Base-by-base conservation (phyloP, 2,329 filamentous ascomycete species). In the Claviceps sp. region DNA sequence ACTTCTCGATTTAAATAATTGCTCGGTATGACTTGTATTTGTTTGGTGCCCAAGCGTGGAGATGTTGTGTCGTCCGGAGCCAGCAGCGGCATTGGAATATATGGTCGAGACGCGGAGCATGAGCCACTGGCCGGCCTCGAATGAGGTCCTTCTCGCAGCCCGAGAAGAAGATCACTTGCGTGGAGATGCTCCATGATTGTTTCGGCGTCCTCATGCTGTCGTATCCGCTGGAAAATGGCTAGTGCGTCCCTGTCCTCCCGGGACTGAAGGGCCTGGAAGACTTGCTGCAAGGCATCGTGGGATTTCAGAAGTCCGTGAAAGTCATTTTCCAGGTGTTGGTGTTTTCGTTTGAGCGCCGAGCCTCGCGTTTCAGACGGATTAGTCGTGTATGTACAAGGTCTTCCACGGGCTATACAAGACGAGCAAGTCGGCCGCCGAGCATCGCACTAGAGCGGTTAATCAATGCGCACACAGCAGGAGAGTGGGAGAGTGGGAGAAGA, bases 81-180 rank as follows among this genome's bases (percentile, higher is more conserved):
- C 20, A 40, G 37, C 6, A 48, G 20, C 37, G 46, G 23, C 6
- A 14, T 8, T 40, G 46, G 46, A 5, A 26, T 22, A 26, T 26
- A 22, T 17, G 17, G 16, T n/a, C 11, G 37, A 29, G 39, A 8
- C n/a, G 34, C 29, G 2, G 48, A 22, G 39, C 4, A 11, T n/a
- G 29, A 22, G 20, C 38, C 22, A 8, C 36, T 16, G 46, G 36
- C n/a, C 20, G 22, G 14, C 22, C 23, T 20, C 7, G 47, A 29
- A 16, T 34, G 2, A 7, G 38, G 23, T 42, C 16, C 23, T 5
- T 4, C n/a, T 23, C 34, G 47, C 38, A 49, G 47, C 23, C 34
- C 38, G 16, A 49, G 47, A 42, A 49, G 47, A 17, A 49, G 38
- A 42, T 49, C 47, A 42, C 38, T 49, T 36, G 47, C 47, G 47